Percentiles rank a stretch among this genome's conserved stretches.
Conservation (phyloP, 768 basidiomycete species). For the Neoboletus subvelutipes region DNA sequence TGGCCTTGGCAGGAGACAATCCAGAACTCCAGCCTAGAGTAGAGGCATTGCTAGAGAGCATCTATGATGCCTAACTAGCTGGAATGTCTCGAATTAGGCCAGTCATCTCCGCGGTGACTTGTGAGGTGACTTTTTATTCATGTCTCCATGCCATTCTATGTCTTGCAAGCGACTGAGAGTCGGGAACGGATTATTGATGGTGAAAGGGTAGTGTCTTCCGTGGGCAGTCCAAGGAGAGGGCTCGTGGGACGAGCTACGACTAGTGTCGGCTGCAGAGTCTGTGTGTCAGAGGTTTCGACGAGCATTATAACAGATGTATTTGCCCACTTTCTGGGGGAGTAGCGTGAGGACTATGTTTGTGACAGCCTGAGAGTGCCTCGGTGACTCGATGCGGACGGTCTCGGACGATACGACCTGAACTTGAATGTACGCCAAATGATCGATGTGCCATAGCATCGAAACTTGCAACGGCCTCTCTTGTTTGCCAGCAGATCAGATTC, state of each 20-base stretch:
- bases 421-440: slow-evolving; percentile 5
- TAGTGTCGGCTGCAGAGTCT: background rate
- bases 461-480: background rate
- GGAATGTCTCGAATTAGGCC: background rate
- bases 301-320: background rate
- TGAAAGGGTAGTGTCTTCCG: background rate
- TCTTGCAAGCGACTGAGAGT: background rate
- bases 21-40: slow-evolving; percentile 39
- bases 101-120: background rate
- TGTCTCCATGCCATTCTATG: background rate
- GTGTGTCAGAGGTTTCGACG: background rate
- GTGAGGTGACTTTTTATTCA: background rate
- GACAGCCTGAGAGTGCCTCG: background rate
- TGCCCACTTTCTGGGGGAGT: background rate
- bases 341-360: background rate
- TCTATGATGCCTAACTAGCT: slow-evolving; percentile 34
- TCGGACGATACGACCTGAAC: background rate
- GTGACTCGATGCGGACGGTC: slow-evolving; percentile 1
- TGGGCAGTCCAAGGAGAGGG: background rate
- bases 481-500: background rate
- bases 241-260: background rate
- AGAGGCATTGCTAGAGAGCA: slow-evolving; percentile 47
- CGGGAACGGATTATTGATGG: background rate
- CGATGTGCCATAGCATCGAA: slow-evolving; percentile 10
- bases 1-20: slow-evolving; percentile 32